phyloP scores from a whole-genome alignment of 495 filamentous ascomycete genomes.

The Thozetella sp. region DNA sequence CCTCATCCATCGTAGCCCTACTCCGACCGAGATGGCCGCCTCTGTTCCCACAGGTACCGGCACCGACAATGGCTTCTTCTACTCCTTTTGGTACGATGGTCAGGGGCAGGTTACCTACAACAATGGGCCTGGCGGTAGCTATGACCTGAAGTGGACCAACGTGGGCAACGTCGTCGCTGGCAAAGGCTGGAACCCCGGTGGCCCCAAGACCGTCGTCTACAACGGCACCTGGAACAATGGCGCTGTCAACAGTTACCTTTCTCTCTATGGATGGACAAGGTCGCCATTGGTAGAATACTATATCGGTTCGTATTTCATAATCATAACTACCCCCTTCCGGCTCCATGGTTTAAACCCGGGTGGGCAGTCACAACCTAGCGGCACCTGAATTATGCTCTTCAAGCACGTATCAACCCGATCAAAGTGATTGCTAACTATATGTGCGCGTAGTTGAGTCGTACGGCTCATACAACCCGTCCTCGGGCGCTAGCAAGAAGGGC shows the following conservation, averaged over 20 bases:
- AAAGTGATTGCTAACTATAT: too few species aligned
- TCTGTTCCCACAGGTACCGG: slow-evolving; percentile 40
- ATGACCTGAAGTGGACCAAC: slow-evolving; percentile 54
- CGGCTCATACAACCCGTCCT: slow-evolving; percentile 58
- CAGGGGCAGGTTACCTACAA: slow-evolving; percentile 53
- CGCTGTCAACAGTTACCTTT: slow-evolving; percentile 35
- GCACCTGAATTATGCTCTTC: too few species aligned
- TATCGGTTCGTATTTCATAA: too few species aligned
- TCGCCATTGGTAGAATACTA: slow-evolving; percentile 65
- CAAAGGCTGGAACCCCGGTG: slow-evolving; percentile 63
- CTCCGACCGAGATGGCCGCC: not conserved
- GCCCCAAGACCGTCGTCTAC: slow-evolving; percentile 32
- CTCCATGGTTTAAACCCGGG: too few species aligned
- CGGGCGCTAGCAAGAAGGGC: slow-evolving; percentile 49
- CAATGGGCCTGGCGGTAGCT: slow-evolving; percentile 56
- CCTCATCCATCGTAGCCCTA: not conserved
- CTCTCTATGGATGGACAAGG: slow-evolving; percentile 62
- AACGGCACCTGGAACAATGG: slow-evolving; percentile 22
- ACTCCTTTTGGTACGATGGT: slow-evolving; percentile 65
- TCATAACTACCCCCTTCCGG: too few species aligned
- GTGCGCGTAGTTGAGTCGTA: slow-evolving; percentile 57
- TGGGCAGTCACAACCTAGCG: too few species aligned
- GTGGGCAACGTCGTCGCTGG: slow-evolving; percentile 64
- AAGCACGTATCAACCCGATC: too few species aligned
- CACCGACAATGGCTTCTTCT: slow-evolving; percentile 61